Evolutionary conservation across 1,139 yeast genomes (phyloP).

Genomic region (Saccharomyces uvarum): DNA sequence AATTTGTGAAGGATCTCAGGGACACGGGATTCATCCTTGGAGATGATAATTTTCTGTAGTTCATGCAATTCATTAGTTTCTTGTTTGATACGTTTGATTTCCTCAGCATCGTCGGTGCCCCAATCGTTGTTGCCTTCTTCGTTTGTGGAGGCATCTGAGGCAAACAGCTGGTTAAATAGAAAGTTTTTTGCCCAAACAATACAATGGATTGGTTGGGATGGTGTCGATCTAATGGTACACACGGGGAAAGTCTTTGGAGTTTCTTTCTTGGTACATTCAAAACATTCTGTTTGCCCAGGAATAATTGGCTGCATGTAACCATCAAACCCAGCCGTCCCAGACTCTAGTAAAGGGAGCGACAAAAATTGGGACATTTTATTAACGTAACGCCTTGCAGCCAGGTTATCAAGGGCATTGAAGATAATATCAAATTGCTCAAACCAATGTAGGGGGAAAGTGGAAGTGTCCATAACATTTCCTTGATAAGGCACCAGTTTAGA

Average conservation of each 20-base stretch:
- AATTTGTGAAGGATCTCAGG: constrained; percentile 44
- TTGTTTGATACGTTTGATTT: constrained; percentile 56
- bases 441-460: constrained; percentile 68
- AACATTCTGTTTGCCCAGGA: constrained; percentile 82
- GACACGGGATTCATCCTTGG: constrained; percentile 24
- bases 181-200: constrained; percentile 97
- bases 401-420: constrained; percentile 87
- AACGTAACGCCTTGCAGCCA: constrained; percentile 87
- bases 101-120: constrained; percentile 57
- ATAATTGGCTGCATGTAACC: constrained; percentile 91
- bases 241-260: constrained; percentile 91
- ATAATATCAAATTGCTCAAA: constrained; percentile 70
- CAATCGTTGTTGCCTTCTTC: constrained; percentile 38
- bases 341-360: constrained; percentile 73
- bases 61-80: constrained; percentile 74
- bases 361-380: constrained; percentile 73
- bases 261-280: constrained; percentile 81
- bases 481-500: constrained; percentile 72
- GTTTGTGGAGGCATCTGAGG: constrained; percentile 32
- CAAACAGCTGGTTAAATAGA: constrained; percentile 69
- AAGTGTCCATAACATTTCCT: constrained; percentile 79
- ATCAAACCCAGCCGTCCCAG: constrained; percentile 90
- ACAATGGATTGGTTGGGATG: constrained; percentile 92
- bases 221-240: constrained; percentile 93
- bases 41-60: constrained; percentile 44